Percentiles rank a stretch among this genome's conserved stretches.
These are phyloP conservation scores for Cronartium quercuum DNA, from an alignment of 1,284 basidiomycete genomes.

Conservation along the genomic window DNA sequence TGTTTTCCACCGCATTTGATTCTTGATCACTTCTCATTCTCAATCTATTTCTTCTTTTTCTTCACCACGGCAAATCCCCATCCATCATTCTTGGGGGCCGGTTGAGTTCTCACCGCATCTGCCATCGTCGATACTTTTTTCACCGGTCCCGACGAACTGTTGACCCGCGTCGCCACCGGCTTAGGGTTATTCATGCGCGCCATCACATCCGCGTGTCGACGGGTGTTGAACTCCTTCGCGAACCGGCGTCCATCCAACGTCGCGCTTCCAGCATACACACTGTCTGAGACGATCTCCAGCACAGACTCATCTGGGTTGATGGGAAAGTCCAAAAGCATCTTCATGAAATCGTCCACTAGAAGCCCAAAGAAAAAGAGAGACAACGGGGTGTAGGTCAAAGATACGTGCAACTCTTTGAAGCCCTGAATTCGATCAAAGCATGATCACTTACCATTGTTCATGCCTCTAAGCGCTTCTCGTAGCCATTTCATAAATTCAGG, in stretches of 20 bases:
- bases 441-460: conserved; percentile 67
- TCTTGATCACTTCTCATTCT: not conserved
- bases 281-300: conserved; percentile 49
- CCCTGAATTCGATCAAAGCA: conserved; percentile 44
- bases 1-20: too few species aligned
- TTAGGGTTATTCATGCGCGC: not conserved
- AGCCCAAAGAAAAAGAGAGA: not conserved
- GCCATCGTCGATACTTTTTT: conserved; percentile 13
- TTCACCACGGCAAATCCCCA: conserved; percentile 37
- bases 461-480: conserved; percentile 75
- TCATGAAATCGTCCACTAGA: conserved; percentile 49
- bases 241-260: conserved; percentile 92
- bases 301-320: conserved; percentile 48
- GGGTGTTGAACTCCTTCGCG: conserved; percentile 75
- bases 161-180: not conserved
- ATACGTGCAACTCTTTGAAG: conserved; percentile 22
- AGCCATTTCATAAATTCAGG: conserved; percentile 88
- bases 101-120: conserved; percentile 29
- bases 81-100: conserved; percentile 29
- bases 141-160: not conserved
- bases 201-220: conserved; percentile 18
- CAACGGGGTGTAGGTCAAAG: too few species aligned
- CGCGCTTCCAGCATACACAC: conserved; percentile 79
- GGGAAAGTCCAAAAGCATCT: conserved; percentile 51
- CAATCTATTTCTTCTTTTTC: conserved; percentile 26